Evolutionary conservation across 768 basidiomycete species (phyloP), one percentile per base, ranked within the genome.

Genomic region (Collybiopsis confluens): DNA sequence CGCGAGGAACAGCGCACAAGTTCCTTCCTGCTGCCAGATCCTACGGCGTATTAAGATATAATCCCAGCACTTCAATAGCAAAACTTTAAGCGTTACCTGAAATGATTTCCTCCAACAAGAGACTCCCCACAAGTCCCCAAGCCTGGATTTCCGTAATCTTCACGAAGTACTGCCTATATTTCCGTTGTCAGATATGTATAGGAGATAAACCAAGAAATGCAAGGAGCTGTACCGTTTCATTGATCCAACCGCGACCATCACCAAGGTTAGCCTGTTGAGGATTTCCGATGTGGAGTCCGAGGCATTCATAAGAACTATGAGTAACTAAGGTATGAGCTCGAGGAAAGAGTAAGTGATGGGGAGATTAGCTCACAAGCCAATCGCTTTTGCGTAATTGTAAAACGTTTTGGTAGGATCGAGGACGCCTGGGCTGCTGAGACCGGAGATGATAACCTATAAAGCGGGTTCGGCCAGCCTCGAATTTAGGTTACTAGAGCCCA

Each of bases 121-220:
- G 80, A 81, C 63, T 91, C 86, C 50, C 78, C 58, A 64, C 89
- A 90, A 4, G 87, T 85, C 0, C 89, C 89, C 20, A 88, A 61
- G n/a, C 78, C 70, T 1, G 77, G 77, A 57, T 89, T 75, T 3
- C 77, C 77, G 61, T 80, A 91, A 58, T 88, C 77, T 73, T 80
- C 83, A 30, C 89, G 73, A 4, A 90, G 73, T 23, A 85, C 85
- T 15, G 81, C 80, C 86, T 85, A 58, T 68, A 74, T 16, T 28
- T 13, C 37, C 27, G 4, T 26, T 28, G 23, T 37, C 18, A 43
- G 33, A 24, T 52, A 37, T 13, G 16, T 33, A 23, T 55, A 27
- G 49, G 44, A 52, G 1, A 36, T 11, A 16, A 41, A 44, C 20
- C 2, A 23, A 41, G n/a, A n/a, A n/a, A n/a, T n/a, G n/a, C n/a